Base-by-base conservation (phyloP, 2,329 filamentous ascomycete species). In the Colletotrichum sp. region DNA sequence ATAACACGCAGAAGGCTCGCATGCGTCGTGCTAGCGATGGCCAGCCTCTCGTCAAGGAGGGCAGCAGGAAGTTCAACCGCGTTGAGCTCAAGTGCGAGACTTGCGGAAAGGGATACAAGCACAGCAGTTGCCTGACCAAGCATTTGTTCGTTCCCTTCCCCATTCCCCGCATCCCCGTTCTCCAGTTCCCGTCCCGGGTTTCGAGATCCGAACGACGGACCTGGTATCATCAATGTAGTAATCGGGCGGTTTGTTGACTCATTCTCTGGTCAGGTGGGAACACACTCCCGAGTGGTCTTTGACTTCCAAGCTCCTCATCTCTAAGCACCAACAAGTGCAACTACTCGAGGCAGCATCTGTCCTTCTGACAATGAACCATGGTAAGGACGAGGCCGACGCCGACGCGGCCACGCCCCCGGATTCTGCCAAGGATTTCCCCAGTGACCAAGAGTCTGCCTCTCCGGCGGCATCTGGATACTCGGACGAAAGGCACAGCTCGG, bases 101-200 rank as follows among this genome's bases (percentile, higher is more conserved):
- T 87, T 99, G 97, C 89, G 96, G 96, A 86, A 99, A 99, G 91
- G 96, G 96, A 87, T 99, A 99, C 92, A 99, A 99, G 93, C 97
- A 99, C 91, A 98, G 96, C 92, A 98, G 97, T 90, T 99, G 97
- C 92, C 92, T 99, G 90, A 97, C 95, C 85, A 99, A 98, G 92
- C 97, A 99, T 93, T 94, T 98, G 97, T 98, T 93, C 92, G 97
- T 98, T 90, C 88, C 90, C 92, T 90, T 89, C 87, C 86, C 87
- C 87, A 87, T 86, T 83, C 84, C 83, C 82, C 81, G 79, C 81
- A 80, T 83, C 80, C 84, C 81, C 83, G 78, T 82, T 83, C 36
- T 59, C 13, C 30, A 30, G 12, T 64, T 65, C 48, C 62, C 32
- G 18, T 63, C 48, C 18, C 43, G 62, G 8, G 24, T 63, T 28